Conservation (phyloP, 306 rosid species). For the Medicago arabica region DNA sequence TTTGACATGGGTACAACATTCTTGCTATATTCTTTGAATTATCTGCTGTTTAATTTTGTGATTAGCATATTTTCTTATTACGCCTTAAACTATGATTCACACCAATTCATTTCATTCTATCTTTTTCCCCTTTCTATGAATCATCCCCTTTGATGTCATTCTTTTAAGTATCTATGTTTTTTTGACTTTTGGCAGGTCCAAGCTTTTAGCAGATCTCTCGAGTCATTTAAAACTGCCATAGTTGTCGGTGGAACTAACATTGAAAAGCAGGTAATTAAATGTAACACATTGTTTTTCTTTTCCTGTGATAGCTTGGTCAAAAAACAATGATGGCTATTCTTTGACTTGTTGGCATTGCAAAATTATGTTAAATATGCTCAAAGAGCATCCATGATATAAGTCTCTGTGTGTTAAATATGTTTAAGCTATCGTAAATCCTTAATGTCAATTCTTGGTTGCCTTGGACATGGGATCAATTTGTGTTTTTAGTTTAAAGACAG, state of each 20-base stretch:
- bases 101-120: not conserved
- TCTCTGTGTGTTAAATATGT: conserved; percentile 16
- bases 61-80: conserved; percentile 15
- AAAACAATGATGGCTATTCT: conserved; percentile 8
- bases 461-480: conserved; percentile 23
- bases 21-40: conserved; percentile 17
- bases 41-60: conserved; percentile 15
- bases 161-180: conserved; percentile 37
- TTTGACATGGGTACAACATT: conserved; percentile 18
- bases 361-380: conserved; percentile 26
- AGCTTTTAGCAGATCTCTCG: conserved; percentile 82
- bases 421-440: conserved; percentile 5
- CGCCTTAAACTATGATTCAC: not conserved
- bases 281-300: conserved; percentile 15
- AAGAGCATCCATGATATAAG: conserved; percentile 5
- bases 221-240: conserved; percentile 77
- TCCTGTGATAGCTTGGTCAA: conserved; percentile 2
- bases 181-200: conserved; percentile 67
- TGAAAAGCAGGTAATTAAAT: conserved; percentile 73
- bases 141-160: not conserved
- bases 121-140: not conserved
- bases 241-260: conserved; percentile 91
- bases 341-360: conserved; percentile 7
- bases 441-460: conserved; percentile 3
- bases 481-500: conserved; percentile 11